phyloP scores from a whole-genome alignment of 2,329 filamentous ascomycete genomes.

The Beauveria australis region DNA sequence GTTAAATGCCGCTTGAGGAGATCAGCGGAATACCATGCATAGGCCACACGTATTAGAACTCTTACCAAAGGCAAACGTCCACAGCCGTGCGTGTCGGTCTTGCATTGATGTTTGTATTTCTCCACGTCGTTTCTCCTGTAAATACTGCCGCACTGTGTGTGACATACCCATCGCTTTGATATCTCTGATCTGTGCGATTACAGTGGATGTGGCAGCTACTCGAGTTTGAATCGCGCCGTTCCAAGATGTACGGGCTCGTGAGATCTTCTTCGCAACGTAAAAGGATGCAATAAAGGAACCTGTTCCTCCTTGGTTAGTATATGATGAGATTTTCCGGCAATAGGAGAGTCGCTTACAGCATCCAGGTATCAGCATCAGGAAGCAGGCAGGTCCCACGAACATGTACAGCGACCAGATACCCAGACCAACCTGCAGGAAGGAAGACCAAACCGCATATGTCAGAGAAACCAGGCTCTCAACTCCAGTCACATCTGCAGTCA shows the following conservation, averaged over 20 bases:
- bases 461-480: not conserved
- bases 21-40: not conserved
- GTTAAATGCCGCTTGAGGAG: not conserved
- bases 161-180: not conserved
- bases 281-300: not conserved
- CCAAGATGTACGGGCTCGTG: not conserved
- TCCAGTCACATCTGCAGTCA: not conserved
- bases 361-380: not conserved
- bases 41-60: too few species aligned
- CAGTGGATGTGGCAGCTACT: not conserved
- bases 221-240: not conserved
- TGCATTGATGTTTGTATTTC: not conserved
- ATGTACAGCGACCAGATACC: not conserved
- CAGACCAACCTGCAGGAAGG: not conserved
- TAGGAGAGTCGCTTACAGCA: not conserved
- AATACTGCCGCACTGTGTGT: not conserved
- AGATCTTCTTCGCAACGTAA: not conserved
- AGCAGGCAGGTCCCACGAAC: not conserved
- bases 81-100: not conserved
- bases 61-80: not conserved
- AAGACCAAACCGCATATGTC: not conserved
- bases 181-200: not conserved
- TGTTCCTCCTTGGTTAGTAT: not conserved
- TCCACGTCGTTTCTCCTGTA: not conserved
- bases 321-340: not conserved